Evolutionary conservation across 768 basidiomycete species (phyloP), one percentile per base, ranked within the genome.

Genomic region (Candolleomyces eurysporus): DNA sequence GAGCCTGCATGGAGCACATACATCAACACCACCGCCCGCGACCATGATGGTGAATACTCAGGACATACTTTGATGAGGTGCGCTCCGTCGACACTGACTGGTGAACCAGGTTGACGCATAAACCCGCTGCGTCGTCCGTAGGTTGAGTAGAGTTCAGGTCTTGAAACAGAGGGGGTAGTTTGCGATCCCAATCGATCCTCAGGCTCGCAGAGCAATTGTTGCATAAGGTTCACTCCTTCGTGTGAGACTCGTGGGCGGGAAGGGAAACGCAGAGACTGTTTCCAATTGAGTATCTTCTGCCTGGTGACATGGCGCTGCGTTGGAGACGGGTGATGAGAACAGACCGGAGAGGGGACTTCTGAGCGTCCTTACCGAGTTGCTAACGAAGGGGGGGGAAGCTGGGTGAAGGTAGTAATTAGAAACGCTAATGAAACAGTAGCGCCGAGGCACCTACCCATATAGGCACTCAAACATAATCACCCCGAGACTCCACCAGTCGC

Each of bases 401-500:
- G 40, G 43, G 64, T 58, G 45, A 62, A 55, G 57, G 46, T 56
- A 62, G 53, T 60, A 52, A 53, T 59, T 32, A 57, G 50, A 61
- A 65, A 60, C 21, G 57, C 32, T 30, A 61, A 67, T 58, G 53
- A 30, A 58, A 50, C 46, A 50, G 58, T 50, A 54, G 50, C 40
- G 51, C 62, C 55, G 59, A 57, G 40, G 21, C 14, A 79, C 87
- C 65, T 72, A 92, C 90, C 91, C 92, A 68, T 94, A 96, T 72
- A 97, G 79, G 72, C 92, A 94, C 74, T 98, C 95, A 69, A 90
- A 98, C 88, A 94, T 92, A 72, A 99, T 98, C 58, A 97, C 91
- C 13, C 95, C 96, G 50, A 98, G 83, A 76, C 91, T 94, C 96
- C 96, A 99, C 95, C 95, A 98, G 71, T 98, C 96, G 71, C 94